Base-by-base conservation (phyloP, 2,329 filamentous ascomycete genomes). In the Tolypocladium ovalisporum region DNA sequence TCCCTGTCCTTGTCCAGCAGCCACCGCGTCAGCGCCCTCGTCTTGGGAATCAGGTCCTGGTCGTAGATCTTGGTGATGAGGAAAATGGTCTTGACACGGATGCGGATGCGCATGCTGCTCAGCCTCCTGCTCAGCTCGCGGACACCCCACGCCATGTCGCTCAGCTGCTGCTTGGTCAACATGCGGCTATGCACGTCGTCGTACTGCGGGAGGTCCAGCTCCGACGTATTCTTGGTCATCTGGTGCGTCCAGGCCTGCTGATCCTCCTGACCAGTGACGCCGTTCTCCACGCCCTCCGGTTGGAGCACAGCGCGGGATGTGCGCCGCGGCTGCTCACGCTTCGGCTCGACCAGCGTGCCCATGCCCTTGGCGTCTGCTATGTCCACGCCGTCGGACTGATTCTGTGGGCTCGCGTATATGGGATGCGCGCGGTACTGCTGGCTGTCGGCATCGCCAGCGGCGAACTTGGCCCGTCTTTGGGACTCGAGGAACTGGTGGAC, bases 101-200 rank as follows among this genome's bases (percentile, higher is more conserved):
- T 84, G 69, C 87, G 89, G 61, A 99, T 78, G 58, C 87, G 84
- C 69, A 97, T 86, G 71, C 86, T 91, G 55, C 90, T 89, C 59
- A 97, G 75, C 59, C 89, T 87, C 67, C 96, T 88, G 35, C 89
- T 93, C 58, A 99, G 76, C 72, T 97, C 90, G 53, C 94, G 81
- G 58, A 97, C 94, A 32, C 93, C 92, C 84, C 93, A 92, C 0
- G 93, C 92, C 93, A 99, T 97, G 66, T 97, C 94, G 17, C 88
- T 91, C 47, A 99, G 79, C 72, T 99, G 90, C 70, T 89, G 91
- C 76, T 97, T 97, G 1, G 92, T 97, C 63, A 97, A 79, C 54
- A 97, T 82, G n/a, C 93, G 82, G 59, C 80, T 84, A 65, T 82
- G 79, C 47, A 80, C 64, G 10, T 72, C 68, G 32, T 71, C 68